Percentiles rank a stretch among this genome's conserved stretches.
phyloP scores from a whole-genome alignment of 768 basidiomycete genomes.

The Auriscalpium orientale region DNA sequence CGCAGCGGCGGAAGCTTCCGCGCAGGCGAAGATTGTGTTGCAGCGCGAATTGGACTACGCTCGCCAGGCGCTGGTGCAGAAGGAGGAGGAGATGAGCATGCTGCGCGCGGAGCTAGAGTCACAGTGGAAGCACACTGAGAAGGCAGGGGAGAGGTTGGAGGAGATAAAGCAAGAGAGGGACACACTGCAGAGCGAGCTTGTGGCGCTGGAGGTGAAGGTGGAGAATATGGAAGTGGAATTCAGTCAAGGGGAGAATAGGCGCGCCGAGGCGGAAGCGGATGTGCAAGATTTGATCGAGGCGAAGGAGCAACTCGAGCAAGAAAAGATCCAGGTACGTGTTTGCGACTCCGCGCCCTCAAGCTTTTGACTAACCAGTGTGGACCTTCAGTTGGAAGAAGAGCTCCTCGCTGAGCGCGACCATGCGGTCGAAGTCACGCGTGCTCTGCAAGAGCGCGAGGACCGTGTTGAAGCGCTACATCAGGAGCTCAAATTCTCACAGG shows the following conservation, averaged over 20 bases:
- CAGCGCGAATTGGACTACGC: conserved; percentile 30
- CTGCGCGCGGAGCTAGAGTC: conserved; percentile 61
- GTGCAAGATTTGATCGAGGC: conserved; percentile 43
- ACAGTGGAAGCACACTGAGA: conserved; percentile 64
- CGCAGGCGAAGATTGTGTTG: conserved; percentile 36
- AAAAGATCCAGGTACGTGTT: conserved; percentile 7
- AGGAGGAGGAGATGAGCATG: conserved; percentile 26
- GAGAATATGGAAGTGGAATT: conserved; percentile 46
- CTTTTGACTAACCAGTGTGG: not conserved
- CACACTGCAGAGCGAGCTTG: conserved; percentile 21
- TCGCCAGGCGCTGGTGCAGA: conserved; percentile 30
- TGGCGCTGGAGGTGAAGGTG: conserved; percentile 18
- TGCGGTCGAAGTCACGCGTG: conserved; percentile 36
- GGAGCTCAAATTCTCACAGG: conserved; percentile 48
- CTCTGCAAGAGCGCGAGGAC: conserved; percentile 47
- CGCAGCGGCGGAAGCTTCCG: conserved; percentile 32
- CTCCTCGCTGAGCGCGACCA: conserved; percentile 48
- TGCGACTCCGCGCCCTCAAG: not conserved
- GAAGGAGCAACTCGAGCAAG: conserved; percentile 45
- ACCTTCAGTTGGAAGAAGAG: conserved; percentile 42
- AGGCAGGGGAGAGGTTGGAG: conserved; percentile 38
- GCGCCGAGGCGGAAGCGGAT: conserved; percentile 47
- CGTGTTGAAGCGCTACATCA: conserved; percentile 43
- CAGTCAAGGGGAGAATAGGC: conserved; percentile 49
- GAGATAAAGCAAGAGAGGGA: conserved; percentile 27